Conservation (phyloP, 768 basidiomycete species). For the Lentinula edodes region DNA sequence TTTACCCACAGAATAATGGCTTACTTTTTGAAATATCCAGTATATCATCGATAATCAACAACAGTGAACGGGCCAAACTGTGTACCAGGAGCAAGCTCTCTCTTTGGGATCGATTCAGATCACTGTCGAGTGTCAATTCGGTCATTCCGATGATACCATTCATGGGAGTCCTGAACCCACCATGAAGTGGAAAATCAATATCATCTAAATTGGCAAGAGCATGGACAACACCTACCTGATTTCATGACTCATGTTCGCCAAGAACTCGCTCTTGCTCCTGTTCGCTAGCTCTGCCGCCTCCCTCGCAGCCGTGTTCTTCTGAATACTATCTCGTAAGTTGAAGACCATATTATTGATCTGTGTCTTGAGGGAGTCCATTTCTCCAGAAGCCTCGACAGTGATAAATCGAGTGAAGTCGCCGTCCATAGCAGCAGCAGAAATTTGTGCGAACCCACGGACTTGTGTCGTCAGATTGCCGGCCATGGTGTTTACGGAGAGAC, state of each 20-base stretch:
- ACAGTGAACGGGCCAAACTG: slow-evolving; percentile 84
- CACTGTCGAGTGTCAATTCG: slow-evolving; percentile 92
- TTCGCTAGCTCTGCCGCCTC: slow-evolving; percentile 99
- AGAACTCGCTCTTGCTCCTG: slow-evolving; percentile 93
- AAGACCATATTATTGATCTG: slow-evolving; percentile 99
- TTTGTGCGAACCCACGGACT: slow-evolving; percentile 98
- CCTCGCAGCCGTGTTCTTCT: slow-evolving; percentile 97
- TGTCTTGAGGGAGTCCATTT: slow-evolving; percentile 99
- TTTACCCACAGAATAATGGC: slow-evolving; percentile 24
- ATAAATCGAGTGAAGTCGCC: slow-evolving; percentile 99
- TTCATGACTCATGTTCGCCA: slow-evolving; percentile 98
- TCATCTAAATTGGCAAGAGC: background rate
- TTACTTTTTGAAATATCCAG: slow-evolving; percentile 98
- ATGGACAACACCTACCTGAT: slow-evolving; percentile 62
- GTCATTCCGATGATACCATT: slow-evolving; percentile 99
- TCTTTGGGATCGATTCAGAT: slow-evolving; percentile 88
- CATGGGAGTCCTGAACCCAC: slow-evolving; percentile 83
- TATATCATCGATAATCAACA: slow-evolving; percentile 98
- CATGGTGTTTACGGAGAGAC: slow-evolving; percentile 97
- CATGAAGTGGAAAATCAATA: slow-evolving; percentile 1
- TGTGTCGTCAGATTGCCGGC: slow-evolving; percentile 94
- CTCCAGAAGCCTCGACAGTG: slow-evolving; percentile 96
- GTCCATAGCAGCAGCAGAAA: slow-evolving; percentile 97
- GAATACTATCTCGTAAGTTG: slow-evolving; percentile 92
- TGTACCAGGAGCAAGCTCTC: slow-evolving; percentile 96